Base-by-base conservation (phyloP, 208 protist species). In the Tritrichomonas musculus region DNA sequence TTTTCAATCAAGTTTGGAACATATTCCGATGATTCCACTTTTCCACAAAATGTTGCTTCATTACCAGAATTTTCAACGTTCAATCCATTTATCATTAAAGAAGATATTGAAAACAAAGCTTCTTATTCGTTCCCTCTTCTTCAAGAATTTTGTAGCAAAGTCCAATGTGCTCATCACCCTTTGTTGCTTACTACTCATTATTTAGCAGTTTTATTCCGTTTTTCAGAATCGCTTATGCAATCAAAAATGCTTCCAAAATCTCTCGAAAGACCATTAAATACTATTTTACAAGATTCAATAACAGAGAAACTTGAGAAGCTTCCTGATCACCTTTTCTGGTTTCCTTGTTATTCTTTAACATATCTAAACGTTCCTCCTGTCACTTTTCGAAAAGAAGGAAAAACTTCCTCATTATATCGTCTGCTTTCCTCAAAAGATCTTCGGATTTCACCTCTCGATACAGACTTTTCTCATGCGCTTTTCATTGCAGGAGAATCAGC, bases 121-220 rank as follows among this genome's bases (percentile, higher is more conserved):
- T 53, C 8, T 33, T 39, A 55, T 47, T 39, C 53, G 17, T 50
- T 88, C 9, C 47, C 47, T 33, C 27, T 33, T 22, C 47, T 88
- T 60, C 9, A 20, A 39, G 20, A 44, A 39, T 88, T 88, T 57
- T 88, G 77, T 20, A 20, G 57, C 39, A 88, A 57, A 17, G 77
- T 88, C 33, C 77, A 88, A 88, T 88, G 77, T 57, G 77, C 77
- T 27, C 77, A 88, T 57, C 77, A 88, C 9, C 77, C 77, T 1
- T 39, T 88, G 5, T 57, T 88, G 33, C 27, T 88, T 1, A 57
- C 77, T 1, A 88, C 77, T 0, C 44, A 88, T 53, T 39, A 30
- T 13, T 55, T 88, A 14, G 3, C 47, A 5, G 9, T 88, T 8
- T 27, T 88, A 8, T 88, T 57, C 30, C 44, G 77, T 27, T 88